Conservation (phyloP, 768 basidiomycete genomes). For the Zangia roseola region DNA sequence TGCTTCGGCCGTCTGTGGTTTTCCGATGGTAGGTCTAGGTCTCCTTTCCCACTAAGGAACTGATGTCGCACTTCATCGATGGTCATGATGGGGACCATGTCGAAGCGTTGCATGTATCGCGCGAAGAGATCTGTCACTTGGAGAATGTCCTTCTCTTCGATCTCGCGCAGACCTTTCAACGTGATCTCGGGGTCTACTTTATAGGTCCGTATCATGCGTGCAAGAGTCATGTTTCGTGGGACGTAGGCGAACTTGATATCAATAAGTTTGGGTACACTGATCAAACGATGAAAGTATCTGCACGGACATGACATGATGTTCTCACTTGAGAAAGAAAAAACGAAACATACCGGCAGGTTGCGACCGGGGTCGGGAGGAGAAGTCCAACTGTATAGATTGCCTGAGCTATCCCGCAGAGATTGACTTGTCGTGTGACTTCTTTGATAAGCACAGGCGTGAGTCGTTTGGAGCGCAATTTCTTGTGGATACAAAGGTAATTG, state of each 20-base stretch:
- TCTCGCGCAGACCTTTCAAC: slow-evolving; percentile 77
- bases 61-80: slow-evolving; percentile 83
- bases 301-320: slow-evolving; percentile 4
- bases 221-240: slow-evolving; percentile 83
- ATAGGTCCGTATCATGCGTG: slow-evolving; percentile 81
- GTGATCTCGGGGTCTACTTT: slow-evolving; percentile 55
- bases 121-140: slow-evolving; percentile 69
- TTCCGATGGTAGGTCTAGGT: slow-evolving; percentile 38
- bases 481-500: slow-evolving; percentile 97
- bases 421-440: slow-evolving; percentile 91
- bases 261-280: slow-evolving; percentile 90
- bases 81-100: slow-evolving; percentile 72
- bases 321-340: neutral
- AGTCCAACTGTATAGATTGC: slow-evolving; percentile 96
- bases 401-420: slow-evolving; percentile 90
- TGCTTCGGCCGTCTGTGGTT: slow-evolving; percentile 62
- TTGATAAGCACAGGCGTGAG: slow-evolving; percentile 96
- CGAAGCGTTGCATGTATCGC: slow-evolving; percentile 83
- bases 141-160: slow-evolving; percentile 76
- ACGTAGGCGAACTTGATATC: slow-evolving; percentile 88
- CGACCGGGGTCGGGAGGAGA: slow-evolving; percentile 89
- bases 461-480: slow-evolving; percentile 94
- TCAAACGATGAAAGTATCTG: slow-evolving; percentile 88
- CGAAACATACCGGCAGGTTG: slow-evolving; percentile 69
- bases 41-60: slow-evolving; percentile 80